phyloP scores from a whole-genome alignment of 75 land plant species.

The Pseudotsuga menziesii region DNA sequence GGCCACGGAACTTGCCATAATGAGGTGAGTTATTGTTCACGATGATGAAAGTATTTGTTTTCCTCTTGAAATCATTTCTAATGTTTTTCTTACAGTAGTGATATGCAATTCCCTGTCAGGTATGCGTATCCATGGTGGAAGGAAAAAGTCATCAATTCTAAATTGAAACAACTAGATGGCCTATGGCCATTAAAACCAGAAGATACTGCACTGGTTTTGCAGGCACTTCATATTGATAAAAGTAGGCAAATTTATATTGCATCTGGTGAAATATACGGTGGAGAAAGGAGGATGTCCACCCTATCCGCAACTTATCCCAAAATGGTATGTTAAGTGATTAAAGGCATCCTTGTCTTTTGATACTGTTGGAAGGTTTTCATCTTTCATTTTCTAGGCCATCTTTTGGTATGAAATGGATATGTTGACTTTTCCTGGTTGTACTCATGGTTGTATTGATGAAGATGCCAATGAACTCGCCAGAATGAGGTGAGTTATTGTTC shows the following conservation, averaged over 20 bases:
- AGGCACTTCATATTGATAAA: conserved; percentile 31
- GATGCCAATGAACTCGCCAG: conserved; percentile 52
- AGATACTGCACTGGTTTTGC: conserved; percentile 41
- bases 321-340: conserved; percentile 19
- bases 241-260: conserved; percentile 49
- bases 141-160: conserved; percentile 28
- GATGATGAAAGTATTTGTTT: too few species aligned
- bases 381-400: too few species aligned
- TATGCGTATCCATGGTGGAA: too few species aligned
- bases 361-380: not conserved
- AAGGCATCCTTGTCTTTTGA: not conserved
- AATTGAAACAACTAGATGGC: conserved; percentile 36
- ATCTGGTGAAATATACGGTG: conserved; percentile 56
- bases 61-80: too few species aligned
- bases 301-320: conserved; percentile 40
- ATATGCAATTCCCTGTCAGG: too few species aligned
- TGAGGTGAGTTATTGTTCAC: too few species aligned
- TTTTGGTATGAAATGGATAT: conserved; percentile 93
- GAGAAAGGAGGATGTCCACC: conserved; percentile 35
- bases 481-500: too few species aligned
- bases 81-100: too few species aligned
- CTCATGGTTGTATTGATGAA: conserved; percentile 42
- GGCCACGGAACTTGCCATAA: conserved; percentile 39
- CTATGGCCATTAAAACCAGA: conserved; percentile 58
- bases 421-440: conserved; percentile 77